phyloP scores from a whole-genome alignment of 441 rosid species.

The Populus hybrid region DNA sequence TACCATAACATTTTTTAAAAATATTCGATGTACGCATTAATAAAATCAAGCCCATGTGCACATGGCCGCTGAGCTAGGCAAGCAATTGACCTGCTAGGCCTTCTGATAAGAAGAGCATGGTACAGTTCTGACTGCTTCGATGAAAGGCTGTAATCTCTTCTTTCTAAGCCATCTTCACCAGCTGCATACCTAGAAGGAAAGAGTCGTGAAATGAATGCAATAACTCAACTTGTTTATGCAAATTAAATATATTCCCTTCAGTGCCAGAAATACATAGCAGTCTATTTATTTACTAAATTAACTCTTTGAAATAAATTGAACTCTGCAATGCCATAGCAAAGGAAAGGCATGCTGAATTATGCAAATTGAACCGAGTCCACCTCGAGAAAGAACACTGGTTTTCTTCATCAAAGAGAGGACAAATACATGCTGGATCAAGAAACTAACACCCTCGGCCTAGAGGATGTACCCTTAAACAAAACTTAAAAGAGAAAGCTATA shows the following conservation, averaged over 20 bases:
- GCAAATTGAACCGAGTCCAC: not conserved
- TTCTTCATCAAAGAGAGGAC: not conserved
- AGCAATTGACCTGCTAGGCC: too few relatives aligned
- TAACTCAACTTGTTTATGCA: not conserved
- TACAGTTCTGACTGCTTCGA: conserved; percentile 5
- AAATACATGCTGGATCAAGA: not conserved
- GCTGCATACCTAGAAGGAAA: conserved; percentile 10
- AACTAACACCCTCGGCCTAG: not conserved
- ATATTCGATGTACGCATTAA: too few relatives aligned
- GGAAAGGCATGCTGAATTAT: not conserved
- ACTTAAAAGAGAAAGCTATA: not conserved
- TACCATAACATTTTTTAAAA: too few relatives aligned
- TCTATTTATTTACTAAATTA: not conserved
- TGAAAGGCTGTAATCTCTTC: conserved; percentile 1
- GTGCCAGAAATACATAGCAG: not conserved
- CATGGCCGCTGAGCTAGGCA: too few relatives aligned
- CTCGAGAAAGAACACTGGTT: not conserved
- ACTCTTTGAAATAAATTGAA: not conserved
- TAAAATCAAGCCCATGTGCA: too few relatives aligned
- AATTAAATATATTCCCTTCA: not conserved
- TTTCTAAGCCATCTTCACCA: conserved; percentile 7
- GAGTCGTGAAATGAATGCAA: conserved; percentile 6
- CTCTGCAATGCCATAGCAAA: not conserved
- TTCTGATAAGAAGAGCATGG: not conserved
- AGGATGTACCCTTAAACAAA: not conserved